Evolutionary conservation across 441 rosid species (phyloP).

Genomic region (Croton setiger): DNA sequence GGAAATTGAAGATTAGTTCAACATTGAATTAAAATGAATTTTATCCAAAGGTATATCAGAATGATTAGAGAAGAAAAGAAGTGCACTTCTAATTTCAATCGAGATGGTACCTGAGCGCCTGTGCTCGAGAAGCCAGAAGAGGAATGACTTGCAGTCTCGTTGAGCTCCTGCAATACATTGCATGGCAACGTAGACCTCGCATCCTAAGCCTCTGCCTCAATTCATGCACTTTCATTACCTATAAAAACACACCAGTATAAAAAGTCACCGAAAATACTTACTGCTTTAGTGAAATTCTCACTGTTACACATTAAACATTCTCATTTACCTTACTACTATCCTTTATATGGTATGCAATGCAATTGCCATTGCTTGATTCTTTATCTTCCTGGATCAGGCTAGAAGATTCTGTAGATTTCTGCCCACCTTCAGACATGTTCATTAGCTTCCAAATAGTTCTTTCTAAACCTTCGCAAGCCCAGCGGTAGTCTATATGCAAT

Average conservation of each 20-base stretch:
- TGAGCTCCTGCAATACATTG: conserved; percentile 86
- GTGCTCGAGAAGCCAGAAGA: conserved; percentile 91
- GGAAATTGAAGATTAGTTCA: background rate
- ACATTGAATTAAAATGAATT: background rate
- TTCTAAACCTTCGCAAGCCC: conserved; percentile 89
- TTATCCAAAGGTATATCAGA: background rate
- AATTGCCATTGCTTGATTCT: conserved; percentile 61
- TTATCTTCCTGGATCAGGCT: conserved; percentile 55
- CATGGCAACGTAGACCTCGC: conserved; percentile 96
- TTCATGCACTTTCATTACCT: conserved; percentile 77
- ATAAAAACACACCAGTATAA: conserved; percentile 28
- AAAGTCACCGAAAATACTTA: conserved; percentile 5
- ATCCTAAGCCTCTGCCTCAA: conserved; percentile 90
- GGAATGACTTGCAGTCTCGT: conserved; percentile 79
- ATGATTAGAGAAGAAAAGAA: background rate
- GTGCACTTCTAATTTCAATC: background rate
- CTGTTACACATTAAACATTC: background rate
- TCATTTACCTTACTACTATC: conserved; percentile 60
- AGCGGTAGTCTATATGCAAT: conserved; percentile 79
- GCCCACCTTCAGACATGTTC: conserved; percentile 55
- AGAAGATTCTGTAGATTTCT: conserved; percentile 31
- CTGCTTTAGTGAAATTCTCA: background rate
- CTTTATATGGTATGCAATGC: conserved; percentile 65
- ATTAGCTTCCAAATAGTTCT: conserved; percentile 86
- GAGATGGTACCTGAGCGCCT: conserved; percentile 67